Base-by-base conservation (phyloP, 305 asterid genomes). In the Andrographis paniculata region DNA sequence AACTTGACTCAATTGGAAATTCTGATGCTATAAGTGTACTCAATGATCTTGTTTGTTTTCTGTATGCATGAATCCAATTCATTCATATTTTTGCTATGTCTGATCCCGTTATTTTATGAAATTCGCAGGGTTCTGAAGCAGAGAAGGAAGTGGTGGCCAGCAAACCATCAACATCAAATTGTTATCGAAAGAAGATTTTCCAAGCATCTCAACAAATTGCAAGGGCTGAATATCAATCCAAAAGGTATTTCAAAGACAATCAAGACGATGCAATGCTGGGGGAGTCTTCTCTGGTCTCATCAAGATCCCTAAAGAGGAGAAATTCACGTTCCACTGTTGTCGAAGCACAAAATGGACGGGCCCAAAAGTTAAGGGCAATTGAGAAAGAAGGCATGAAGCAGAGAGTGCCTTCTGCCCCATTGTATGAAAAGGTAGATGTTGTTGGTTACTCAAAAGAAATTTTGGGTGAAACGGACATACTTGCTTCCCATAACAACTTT, bases 361-460 rank as follows among this genome's bases (percentile, higher is more conserved):
- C 19, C 38, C 56, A 63, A 17, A 80, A 76, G 55, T 21, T 56
- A 27, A 64, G 73, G 63, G 77, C 59, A 43, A 56, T 63, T 17
- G 76, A 68, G 72, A 80, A 67, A 50, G 38, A 33, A 33, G 68
- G 66, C 58, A 8, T 50, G 56, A 69, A 47, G 63, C 72, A 50
- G 46, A 66, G 61, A 55, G 55, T 66, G 65, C 63, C 50, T 52
- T 60, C 63, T 49, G 45, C 57, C 48, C 65, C 61, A 19, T 41
- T 48, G 22, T 66, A 56, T 59, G 75, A 70, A 59, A 77, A 78
- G 92, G 87, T 76, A 74, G 78, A 76, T 74, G 74, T 70, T 70
- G 84, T 73, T 70, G 72, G 77, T 76, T 73, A 69, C 82, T 73
- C 80, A 61, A 56, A 65, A 59, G 72, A 67, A 67, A 58, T 40